Conservation (phyloP, 2,329 filamentous ascomycete genomes). For the Aspergillus unguis region DNA sequence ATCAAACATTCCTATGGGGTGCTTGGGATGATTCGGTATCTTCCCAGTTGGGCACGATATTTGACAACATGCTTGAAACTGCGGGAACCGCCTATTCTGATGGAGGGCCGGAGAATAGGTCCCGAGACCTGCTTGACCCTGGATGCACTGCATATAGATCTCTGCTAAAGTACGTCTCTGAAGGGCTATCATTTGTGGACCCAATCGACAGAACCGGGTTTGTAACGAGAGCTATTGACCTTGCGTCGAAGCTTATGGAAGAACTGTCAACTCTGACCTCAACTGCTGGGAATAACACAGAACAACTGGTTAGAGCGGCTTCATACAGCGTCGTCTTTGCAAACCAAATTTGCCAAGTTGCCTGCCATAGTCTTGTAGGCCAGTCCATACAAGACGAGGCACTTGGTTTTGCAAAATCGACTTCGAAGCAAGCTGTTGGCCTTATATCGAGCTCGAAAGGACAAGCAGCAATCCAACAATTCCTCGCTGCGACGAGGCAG, state of each 20-base stretch:
- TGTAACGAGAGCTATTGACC: conserved; percentile 33
- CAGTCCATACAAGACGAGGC: conserved; percentile 22
- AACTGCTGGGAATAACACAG: conserved; percentile 16
- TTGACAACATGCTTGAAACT: conserved; percentile 30
- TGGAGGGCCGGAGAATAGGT: neutral
- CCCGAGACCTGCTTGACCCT: conserved; percentile 14
- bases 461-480: conserved; percentile 37
- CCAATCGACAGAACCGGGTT: conserved; percentile 52
- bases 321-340: conserved; percentile 36
- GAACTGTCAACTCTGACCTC: conserved; percentile 23
- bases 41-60: conserved; percentile 42
- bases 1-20: conserved; percentile 45
- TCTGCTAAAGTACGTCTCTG: conserved; percentile 49
- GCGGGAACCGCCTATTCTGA: conserved; percentile 16
- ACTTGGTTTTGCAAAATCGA: conserved; percentile 30
- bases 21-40: conserved; percentile 56
- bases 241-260: conserved; percentile 42
- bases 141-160: conserved; percentile 35
- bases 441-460: conserved; percentile 32
- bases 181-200: conserved; percentile 52
- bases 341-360: conserved; percentile 39
- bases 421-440: conserved; percentile 37
- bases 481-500: conserved; percentile 46
- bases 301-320: conserved; percentile 22
- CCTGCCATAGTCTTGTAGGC: conserved; percentile 32